These are phyloP conservation scores for Dryas alaskensis DNA, from an alignment of 306 rosid genomes.

Conservation along the genomic window DNA sequence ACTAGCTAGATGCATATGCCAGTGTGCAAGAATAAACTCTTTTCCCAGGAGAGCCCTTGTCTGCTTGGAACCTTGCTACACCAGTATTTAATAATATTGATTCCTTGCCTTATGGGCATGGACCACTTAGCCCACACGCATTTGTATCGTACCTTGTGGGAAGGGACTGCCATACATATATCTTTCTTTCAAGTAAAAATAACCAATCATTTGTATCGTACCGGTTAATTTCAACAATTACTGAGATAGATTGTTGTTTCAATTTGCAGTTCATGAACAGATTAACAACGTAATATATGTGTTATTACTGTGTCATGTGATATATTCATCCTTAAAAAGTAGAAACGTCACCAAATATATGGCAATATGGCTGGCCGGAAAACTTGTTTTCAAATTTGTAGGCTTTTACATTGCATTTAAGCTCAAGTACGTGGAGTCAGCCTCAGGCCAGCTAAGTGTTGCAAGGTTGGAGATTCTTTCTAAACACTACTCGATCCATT, in stretches of 20 bases:
- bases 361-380: background rate
- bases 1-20: too few species aligned
- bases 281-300: too few species aligned
- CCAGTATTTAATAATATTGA: too few species aligned
- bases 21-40: too few species aligned
- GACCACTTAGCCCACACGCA: constrained; percentile 9
- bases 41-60: too few species aligned
- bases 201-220: too few species aligned
- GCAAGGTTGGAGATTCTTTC: background rate
- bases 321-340: background rate
- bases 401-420: background rate
- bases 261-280: too few species aligned
- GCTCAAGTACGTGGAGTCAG: background rate
- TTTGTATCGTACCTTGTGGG: background rate
- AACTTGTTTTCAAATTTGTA: background rate
- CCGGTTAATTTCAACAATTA: too few species aligned
- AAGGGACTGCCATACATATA: background rate
- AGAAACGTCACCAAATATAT: too few species aligned
- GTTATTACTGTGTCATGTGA: background rate
- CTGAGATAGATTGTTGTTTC: too few species aligned
- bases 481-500: background rate
- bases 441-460: background rate
- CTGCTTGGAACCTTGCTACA: too few species aligned
- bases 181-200: background rate
- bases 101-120: background rate